Evolutionary conservation across 139 green algal genomes (phyloP), one percentile per base, ranked within the genome.

Genomic region (Haematococcus sp.): DNA sequence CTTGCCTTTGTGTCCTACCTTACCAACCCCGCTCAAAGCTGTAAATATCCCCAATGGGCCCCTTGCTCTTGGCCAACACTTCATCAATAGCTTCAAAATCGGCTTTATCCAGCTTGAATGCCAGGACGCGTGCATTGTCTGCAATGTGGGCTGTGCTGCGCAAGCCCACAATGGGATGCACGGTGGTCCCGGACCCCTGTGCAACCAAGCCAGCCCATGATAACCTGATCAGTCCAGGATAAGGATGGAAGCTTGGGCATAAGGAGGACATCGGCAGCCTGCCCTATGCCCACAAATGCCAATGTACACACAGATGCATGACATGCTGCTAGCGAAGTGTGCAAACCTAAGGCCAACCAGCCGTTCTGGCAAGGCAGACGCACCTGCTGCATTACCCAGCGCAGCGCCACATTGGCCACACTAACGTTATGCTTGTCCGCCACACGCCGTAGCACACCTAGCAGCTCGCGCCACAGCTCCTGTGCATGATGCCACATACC

Each of bases 351-450:
- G n/a, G n/a, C n/a, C n/a, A n/a, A n/a, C n/a, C n/a, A n/a, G n/a
- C n/a, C n/a, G n/a, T n/a, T n/a, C n/a, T n/a, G n/a, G n/a, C n/a
- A n/a, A n/a, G n/a, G n/a, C n/a, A n/a, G n/a, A n/a, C n/a, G n/a
- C n/a, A n/a, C n/a, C n/a, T 80, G 78, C 71, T 80, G 68, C 81
- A 86, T 88, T 15, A 89, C 78, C 83, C 86, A 91, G 0, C 66
- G 54, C 64, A 89, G 54, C 17, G 83, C 75, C 34, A 91, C 86
- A 35, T 86, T 86, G 51, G 86, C 83, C 2, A 88, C 60, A 44
- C 71, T 80, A 22, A 82, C 81, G 61, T 54, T 28, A 67, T 89
- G 86, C 70, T 76, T 80, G 33, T 86, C 55, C 17, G 86, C 83
- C 3, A 89, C 69, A 17, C 31, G 0, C 13, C 59, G 52, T 56